phyloP scores from a whole-genome alignment of 495 filamentous ascomycete species.

The Podospora tetraspora region DNA sequence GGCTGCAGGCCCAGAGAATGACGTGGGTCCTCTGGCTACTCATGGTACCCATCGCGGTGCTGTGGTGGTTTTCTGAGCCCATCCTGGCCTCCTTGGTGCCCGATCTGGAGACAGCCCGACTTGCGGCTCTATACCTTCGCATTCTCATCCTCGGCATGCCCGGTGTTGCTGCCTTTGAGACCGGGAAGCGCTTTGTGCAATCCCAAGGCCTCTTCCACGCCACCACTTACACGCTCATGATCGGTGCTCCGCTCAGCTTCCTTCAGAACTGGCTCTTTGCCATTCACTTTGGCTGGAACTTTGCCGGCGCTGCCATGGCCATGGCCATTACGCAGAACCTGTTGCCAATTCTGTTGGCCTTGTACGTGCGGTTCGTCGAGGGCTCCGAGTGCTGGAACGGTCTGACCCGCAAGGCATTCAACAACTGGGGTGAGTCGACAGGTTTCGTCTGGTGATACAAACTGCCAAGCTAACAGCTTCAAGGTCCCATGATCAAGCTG shows the following conservation, averaged over 20 bases:
- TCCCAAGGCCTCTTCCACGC: conserved; percentile 66
- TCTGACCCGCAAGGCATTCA: conserved; percentile 60
- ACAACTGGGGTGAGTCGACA: conserved; percentile 61
- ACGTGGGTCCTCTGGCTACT: conserved; percentile 57
- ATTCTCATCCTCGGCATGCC: conserved; percentile 61
- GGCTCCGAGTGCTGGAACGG: conserved; percentile 86
- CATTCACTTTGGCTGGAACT: conserved; percentile 68
- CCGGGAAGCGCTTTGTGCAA: conserved; percentile 69
- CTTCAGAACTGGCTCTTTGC: conserved; percentile 65
- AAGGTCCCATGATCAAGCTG: conserved; percentile 69
- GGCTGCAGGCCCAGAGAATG: conserved; percentile 69
- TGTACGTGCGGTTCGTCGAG: conserved; percentile 67
- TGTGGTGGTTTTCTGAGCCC: conserved; percentile 55
- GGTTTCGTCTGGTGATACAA: background rate
- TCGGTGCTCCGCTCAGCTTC: conserved; percentile 62
- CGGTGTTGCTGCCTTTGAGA: conserved; percentile 64
- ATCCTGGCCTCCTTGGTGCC: conserved; percentile 57
- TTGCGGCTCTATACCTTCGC: conserved; percentile 63
- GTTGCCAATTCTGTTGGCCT: conserved; percentile 64
- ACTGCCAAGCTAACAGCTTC: conserved; percentile 43
- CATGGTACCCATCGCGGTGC: conserved; percentile 55
- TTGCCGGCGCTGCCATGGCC: conserved; percentile 78
- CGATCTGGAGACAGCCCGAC: conserved; percentile 53
- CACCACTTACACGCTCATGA: conserved; percentile 60
- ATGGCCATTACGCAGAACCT: conserved; percentile 78